Conservation (phyloP, 2,329 filamentous ascomycete species). For the Magnaporthiopsis poae region DNA sequence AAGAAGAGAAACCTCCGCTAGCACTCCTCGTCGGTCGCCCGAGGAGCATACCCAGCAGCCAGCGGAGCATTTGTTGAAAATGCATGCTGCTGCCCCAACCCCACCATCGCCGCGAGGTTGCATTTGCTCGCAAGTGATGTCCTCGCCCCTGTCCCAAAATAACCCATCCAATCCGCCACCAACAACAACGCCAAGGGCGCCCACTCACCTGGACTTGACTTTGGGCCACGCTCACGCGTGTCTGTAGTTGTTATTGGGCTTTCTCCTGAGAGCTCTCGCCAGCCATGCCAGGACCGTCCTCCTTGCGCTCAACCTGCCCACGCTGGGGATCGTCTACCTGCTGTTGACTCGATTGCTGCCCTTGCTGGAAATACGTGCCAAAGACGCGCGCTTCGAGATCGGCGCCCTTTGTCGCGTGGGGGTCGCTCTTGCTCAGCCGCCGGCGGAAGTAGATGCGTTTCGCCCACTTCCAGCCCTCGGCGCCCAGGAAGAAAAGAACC, state of each 20-base stretch:
- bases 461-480: slow-evolving; percentile 40
- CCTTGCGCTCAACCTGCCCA: background rate
- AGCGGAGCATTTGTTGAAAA: background rate
- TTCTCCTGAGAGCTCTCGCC: slow-evolving; percentile 5
- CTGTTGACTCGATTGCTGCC: background rate
- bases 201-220: background rate
- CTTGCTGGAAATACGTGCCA: background rate
- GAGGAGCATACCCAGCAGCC: background rate
- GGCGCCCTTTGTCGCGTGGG: background rate
- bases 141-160: background rate
- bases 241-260: slow-evolving; percentile 5
- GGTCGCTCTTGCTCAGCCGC: background rate
- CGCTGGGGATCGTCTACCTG: background rate
- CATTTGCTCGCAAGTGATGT: background rate
- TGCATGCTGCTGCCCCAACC: background rate
- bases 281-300: background rate
- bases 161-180: background rate
- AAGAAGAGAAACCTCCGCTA: background rate
- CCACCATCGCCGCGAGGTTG: background rate
- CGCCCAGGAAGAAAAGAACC: slow-evolving; percentile 37
- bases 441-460: slow-evolving; percentile 26
- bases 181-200: background rate
- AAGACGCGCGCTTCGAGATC: slow-evolving; percentile 9
- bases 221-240: background rate
- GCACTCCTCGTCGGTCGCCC: background rate